Base-by-base conservation (phyloP, 805 yeast genomes). In the Wickerhamiella musiphila region DNA sequence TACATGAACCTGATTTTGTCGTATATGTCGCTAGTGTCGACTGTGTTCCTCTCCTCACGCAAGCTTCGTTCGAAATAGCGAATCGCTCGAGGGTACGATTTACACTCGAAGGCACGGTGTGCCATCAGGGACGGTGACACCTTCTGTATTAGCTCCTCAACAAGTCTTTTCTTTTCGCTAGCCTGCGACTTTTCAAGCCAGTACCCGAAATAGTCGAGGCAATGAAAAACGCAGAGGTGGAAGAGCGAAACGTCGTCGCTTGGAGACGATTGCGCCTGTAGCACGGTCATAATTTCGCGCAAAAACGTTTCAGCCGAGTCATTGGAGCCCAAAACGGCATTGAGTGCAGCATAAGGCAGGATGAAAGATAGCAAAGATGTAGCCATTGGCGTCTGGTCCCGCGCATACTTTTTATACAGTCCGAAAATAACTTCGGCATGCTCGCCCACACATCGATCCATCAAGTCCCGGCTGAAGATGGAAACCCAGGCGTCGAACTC, bases 11-110 rank as follows among this genome's bases (percentile, higher is more conserved):
- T 82, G n/a, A 90, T 40, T 18, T 44, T 45, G 8, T 45, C 35
- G 19, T 48, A 43, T 3, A 52, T 36, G 4, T 34, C 33, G 10
- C 35, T 42, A 1, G 49, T 13, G 45, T 50, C 38, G 32, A 41
- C 52, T 14, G 42, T 39, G 1, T 49, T 44, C 24, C 45, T 42
- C 13, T 42, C 54, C 31, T 50, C 47, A 23, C 83, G 56, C 37
- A 66, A 68, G 38, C 78, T 70, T 45, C 79, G 79, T 43, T 90
- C 99, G 45, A 79, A 60, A 49, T 81, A 82, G 32, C 84, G 58
- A 6, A 86, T 71, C 0, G 96, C 83, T 28, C 96, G 61, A 40
- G 92, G 95, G 47, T 71, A 82, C 0, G 92, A 73, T 28, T 72
- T 78, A 38, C 92, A 78, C 40, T 82, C 82, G 1, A 82, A 66